Conservation (phyloP, 208 protist genomes). For the Leptomonas seymouri region DNA sequence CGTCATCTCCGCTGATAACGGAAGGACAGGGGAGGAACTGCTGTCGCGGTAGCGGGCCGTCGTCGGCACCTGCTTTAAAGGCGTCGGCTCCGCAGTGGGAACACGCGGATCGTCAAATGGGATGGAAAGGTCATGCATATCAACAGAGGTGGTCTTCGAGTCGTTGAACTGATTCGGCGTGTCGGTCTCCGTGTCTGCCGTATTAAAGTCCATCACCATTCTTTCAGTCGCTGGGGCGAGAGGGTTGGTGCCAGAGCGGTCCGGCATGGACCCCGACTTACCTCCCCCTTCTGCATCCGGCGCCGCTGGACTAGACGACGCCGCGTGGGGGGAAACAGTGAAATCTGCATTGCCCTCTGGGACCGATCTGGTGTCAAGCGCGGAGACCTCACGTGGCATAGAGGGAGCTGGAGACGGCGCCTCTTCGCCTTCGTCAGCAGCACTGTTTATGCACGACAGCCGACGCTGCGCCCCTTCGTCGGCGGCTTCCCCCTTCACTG, state of each 20-base stretch:
- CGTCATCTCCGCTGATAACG: slow-evolving; percentile 11
- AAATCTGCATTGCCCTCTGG: neutral
- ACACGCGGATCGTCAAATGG: slow-evolving; percentile 32
- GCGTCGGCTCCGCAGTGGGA: slow-evolving; percentile 46
- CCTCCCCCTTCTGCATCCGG: neutral
- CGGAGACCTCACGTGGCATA: neutral
- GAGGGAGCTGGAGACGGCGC: neutral
- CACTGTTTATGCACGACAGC: neutral
- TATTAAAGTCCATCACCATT: neutral
- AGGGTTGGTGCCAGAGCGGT: slow-evolving; percentile 22
- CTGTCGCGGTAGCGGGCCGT: slow-evolving; percentile 40
- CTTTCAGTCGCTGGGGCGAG: neutral
- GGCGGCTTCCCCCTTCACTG: neutral
- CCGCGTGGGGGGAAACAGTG: neutral
- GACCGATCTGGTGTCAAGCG: neutral
- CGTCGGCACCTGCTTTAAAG: slow-evolving; percentile 29
- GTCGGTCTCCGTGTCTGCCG: neutral
- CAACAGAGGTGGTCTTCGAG: slow-evolving; percentile 6
- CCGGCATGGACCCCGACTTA: neutral
- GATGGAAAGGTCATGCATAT: slow-evolving; percentile 20
- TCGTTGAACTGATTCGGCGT: slow-evolving; percentile 6
- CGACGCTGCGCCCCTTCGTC: neutral
- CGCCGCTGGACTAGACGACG: slow-evolving; percentile 7
- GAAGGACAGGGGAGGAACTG: neutral
- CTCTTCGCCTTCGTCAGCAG: neutral